A percentile compares a stretch with the other conserved stretches of the same genome.
These are phyloP conservation scores for Chondrus crispus DNA, from an alignment of 23 red algal genomes.

Conservation along the genomic window DNA sequence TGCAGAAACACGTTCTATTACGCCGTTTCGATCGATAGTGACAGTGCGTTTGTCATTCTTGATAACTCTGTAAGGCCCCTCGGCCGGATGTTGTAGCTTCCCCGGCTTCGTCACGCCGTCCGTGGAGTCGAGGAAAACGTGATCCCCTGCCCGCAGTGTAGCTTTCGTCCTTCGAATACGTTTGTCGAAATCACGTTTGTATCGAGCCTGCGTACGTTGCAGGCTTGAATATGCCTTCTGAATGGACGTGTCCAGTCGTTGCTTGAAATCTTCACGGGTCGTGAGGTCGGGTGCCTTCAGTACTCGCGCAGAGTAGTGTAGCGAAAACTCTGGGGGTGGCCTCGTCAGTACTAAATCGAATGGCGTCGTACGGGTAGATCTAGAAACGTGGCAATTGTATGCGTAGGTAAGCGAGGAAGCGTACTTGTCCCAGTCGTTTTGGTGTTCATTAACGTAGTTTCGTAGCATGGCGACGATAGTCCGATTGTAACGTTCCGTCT, in stretches of 20 bases:
- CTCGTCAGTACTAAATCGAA: constrained; percentile 14
- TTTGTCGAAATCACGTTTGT: not conserved
- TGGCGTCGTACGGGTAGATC: not conserved
- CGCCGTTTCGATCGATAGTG: not conserved
- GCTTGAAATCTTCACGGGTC: not conserved
- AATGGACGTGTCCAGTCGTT: not conserved
- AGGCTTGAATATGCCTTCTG: not conserved
- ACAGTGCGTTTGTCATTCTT: not conserved
- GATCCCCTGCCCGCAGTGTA: not conserved
- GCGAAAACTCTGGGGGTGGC: not conserved
- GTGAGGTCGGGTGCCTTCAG: not conserved
- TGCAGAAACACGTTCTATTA: not conserved
- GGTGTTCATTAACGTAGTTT: not conserved
- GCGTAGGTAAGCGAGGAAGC: not conserved
- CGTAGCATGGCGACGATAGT: not conserved
- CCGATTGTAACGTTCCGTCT: constrained; percentile 1
- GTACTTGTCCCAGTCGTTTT: not conserved
- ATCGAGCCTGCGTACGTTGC: not conserved
- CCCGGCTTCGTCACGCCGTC: not conserved
- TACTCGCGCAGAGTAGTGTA: not conserved
- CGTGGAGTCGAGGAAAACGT: not conserved
- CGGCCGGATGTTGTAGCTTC: not conserved
- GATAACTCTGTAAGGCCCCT: not conserved
- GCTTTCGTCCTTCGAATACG: not conserved
- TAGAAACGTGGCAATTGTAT: not conserved